Base-by-base conservation (phyloP, 108 stramenopile genomes). In the Cyclostephanos tholiformis region DNA sequence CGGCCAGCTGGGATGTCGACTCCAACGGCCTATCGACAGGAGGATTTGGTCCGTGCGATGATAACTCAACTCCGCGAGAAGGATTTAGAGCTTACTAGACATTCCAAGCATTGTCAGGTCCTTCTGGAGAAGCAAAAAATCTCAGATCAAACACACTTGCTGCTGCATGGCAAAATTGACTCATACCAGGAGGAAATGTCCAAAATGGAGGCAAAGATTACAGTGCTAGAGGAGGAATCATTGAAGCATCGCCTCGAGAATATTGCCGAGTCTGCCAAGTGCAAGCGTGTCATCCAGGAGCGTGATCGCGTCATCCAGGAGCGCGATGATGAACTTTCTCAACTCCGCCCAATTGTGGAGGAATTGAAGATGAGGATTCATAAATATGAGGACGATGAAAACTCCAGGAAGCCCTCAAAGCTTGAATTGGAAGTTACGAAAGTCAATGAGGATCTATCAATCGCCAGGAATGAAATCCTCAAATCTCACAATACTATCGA, bases 1-100 rank as follows among this genome's bases (percentile, higher is more conserved):
- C n/a, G n/a, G n/a, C n/a, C n/a, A n/a, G n/a, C n/a, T n/a, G n/a
- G n/a, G n/a, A n/a, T n/a, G n/a, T n/a, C n/a, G n/a, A 46, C 44
- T 0, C 56, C 66, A 7, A 25, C 39, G 16, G 59, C 57, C 23
- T 75, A 51, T 46, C 58, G 75, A 22, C 67, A 75, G 50, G 67
- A 68, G 26, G 77, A 79, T 29, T 58, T 79, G 1, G 77, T 79
- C 29, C 65, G 53, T 39, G 71, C 71, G 11, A 57, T 79, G 38
- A 72, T 79, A 67, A 63, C 71, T 43, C 78, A 79, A 35, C 53
- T 79, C 50, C 44, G 64, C 36, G 67, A 79, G 32, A 50, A 69
- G 26, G 78, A 79, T 22, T 55, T 43, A 5, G 78, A 79, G 38
- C 41, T 79, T 29, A 32, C 56, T 19, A 71, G 48, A 58, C 61